Evolutionary conservation across 305 asterid species (phyloP).

Genomic region (Solanum hybrid): DNA sequence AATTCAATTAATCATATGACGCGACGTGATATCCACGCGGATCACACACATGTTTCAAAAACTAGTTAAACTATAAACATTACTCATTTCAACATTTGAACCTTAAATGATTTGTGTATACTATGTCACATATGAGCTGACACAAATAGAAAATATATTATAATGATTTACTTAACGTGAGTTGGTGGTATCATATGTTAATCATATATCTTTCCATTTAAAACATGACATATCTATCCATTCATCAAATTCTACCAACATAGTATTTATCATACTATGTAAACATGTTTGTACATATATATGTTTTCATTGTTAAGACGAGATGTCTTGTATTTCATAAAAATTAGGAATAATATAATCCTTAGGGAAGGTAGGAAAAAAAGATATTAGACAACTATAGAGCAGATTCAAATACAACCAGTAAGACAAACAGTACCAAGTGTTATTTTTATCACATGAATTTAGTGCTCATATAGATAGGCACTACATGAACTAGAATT

Average conservation of each 20-base stretch:
- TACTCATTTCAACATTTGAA: neutral
- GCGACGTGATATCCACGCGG: neutral
- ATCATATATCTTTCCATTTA: neutral
- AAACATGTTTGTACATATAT: neutral
- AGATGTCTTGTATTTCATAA: neutral
- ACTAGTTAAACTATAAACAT: neutral
- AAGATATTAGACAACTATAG: neutral
- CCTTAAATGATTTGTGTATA: neutral
- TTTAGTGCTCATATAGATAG: neutral
- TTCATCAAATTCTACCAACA: neutral
- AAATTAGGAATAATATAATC: neutral
- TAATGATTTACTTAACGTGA: neutral
- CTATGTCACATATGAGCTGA: neutral
- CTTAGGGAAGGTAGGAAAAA: neutral
- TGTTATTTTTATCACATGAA: neutral
- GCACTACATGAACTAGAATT: neutral
- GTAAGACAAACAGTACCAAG: neutral
- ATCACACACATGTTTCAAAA: neutral
- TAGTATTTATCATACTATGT: neutral
- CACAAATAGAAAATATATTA: neutral
- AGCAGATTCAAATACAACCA: neutral
- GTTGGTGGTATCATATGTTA: neutral
- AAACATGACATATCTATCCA: neutral
- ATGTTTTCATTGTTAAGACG: neutral
- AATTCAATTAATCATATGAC: neutral